Evolutionary conservation across 1,284 basidiomycete genomes (phyloP), one percentile per base, ranked within the genome.

Genomic region (Ganoderma boninense): DNA sequence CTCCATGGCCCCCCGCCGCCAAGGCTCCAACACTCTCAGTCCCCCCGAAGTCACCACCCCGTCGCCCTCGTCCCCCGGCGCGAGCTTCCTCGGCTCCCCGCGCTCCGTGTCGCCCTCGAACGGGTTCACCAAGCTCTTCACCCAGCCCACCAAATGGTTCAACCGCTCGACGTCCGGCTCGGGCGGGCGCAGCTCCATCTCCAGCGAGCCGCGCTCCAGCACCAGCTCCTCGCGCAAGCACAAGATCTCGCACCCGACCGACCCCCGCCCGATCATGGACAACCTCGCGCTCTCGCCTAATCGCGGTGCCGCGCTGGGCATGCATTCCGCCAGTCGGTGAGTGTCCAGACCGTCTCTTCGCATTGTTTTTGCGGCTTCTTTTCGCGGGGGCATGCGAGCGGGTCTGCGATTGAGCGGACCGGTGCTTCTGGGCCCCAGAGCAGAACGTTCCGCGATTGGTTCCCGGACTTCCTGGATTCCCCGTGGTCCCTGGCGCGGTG

Each of bases 231-330:
- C 79, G 66, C 85, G 92, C 74, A 92, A 91, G 71, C 90, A 89
- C 67, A 94, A 93, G 84, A 95, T 95, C 49, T 95, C 93, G 42
- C 89, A 90, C 65, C 93, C 93, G 2, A 93, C 92, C 1, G 93
- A 95, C 77, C 93, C 92, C 13, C 83, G 93, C 23, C 93, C 92
- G 10, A 90, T 94, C 66, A 79, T 90, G 70, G 86, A 87, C 71
- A 82, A 81, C 42, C 23, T 62, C 67, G 26, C 79, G 69, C 70
- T 79, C 49, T 74, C 77, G 63, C 71, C 77, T 38, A 76, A 71
- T 69, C 77, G 73, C 71, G 68, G 75, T 42, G 67, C 74, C 29
- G 54, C 7, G n/a, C 42, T 80, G 35, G 79, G 78, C 32, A 69
- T 66, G 69, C 69, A 69, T 70, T 82, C 82, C 67, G 84, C 82